Percentiles rank a stretch among this genome's conserved stretches.
phyloP scores from a whole-genome alignment of 177 flowering plant species.

The Tripterygium wilfordii region DNA sequence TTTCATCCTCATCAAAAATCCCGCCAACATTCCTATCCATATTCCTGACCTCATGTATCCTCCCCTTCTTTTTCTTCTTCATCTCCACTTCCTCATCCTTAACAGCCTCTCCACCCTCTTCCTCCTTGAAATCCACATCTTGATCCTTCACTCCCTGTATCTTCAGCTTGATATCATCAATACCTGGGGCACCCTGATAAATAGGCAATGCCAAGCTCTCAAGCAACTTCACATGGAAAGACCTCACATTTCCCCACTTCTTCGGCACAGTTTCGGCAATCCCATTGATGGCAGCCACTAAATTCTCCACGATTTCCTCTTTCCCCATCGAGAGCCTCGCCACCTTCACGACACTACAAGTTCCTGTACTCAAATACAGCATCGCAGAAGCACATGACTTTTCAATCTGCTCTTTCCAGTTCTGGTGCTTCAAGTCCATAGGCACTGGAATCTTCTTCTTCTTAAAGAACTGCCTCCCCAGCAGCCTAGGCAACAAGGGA shows the following conservation, averaged over 20 bases:
- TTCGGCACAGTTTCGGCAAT: conserved; percentile 57
- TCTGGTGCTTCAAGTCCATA: conserved; percentile 54
- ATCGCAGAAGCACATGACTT: conserved; percentile 41
- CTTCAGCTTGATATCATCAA: background rate
- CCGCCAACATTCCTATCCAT: conserved; percentile 45
- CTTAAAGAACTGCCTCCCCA: conserved; percentile 87
- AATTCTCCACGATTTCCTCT: conserved; percentile 64
- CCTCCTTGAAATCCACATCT: background rate
- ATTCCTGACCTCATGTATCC: conserved; percentile 27
- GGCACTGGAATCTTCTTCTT: conserved; percentile 86
- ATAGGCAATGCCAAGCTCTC: conserved; percentile 79
- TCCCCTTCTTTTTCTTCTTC: conserved; percentile 27
- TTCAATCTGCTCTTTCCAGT: conserved; percentile 78
- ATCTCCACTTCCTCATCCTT: background rate
- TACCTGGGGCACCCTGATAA: too few relatives aligned
- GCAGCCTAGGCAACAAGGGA: conserved; percentile 47
- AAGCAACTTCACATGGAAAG: conserved; percentile 64
- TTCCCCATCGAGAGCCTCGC: conserved; percentile 45
- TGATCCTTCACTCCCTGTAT: conserved; percentile 1
- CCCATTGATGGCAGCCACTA: conserved; percentile 55
- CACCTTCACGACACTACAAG: conserved; percentile 65
- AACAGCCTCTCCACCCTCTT: background rate
- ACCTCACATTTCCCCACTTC: conserved; percentile 68
- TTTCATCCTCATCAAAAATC: conserved; percentile 21
- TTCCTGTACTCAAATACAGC: conserved; percentile 70